A percentile compares a stretch with the other conserved stretches of the same genome.
phyloP scores from a whole-genome alignment of 345 rosid species.

The Mercurialis annua region DNA sequence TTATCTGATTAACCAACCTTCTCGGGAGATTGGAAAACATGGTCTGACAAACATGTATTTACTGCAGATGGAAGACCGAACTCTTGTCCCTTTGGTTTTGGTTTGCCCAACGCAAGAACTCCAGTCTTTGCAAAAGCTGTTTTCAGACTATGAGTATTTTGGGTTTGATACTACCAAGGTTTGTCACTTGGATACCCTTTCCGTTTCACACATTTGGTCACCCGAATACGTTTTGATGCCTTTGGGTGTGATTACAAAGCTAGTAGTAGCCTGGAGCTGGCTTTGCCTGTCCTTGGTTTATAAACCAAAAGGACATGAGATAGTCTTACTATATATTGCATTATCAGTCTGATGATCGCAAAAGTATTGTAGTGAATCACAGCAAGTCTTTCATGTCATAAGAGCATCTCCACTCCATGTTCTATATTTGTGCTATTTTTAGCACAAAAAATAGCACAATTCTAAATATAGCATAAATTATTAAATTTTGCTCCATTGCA shows the following conservation, averaged over 20 bases:
- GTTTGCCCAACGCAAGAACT: constrained; percentile 47
- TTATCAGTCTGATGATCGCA: not conserved
- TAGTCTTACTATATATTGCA: not conserved
- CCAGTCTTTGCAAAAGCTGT: constrained; percentile 39
- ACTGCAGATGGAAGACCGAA: constrained; percentile 66
- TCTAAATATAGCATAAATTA: too few species aligned
- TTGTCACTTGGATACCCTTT: not conserved
- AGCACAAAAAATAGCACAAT: too few species aligned
- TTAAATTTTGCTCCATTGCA: too few species aligned
- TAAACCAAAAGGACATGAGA: not conserved
- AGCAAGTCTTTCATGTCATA: not conserved
- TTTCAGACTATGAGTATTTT: constrained; percentile 58
- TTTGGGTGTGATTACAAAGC: not conserved
- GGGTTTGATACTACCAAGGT: constrained; percentile 75
- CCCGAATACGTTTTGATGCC: not conserved
- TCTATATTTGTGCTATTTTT: too few species aligned
- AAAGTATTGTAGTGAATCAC: not conserved
- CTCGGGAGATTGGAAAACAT: not conserved
- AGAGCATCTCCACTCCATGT: too few species aligned
- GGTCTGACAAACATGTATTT: not conserved
- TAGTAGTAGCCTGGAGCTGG: not conserved
- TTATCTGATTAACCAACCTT: not conserved
- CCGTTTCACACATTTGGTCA: not conserved
- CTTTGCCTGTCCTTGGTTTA: not conserved
- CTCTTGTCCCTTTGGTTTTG: constrained; percentile 55